Percentiles rank a stretch among this genome's conserved stretches.
These are phyloP conservation scores for Botrytis paeoniae DNA, from an alignment of 2,329 filamentous ascomycete genomes.

Conservation along the genomic window DNA sequence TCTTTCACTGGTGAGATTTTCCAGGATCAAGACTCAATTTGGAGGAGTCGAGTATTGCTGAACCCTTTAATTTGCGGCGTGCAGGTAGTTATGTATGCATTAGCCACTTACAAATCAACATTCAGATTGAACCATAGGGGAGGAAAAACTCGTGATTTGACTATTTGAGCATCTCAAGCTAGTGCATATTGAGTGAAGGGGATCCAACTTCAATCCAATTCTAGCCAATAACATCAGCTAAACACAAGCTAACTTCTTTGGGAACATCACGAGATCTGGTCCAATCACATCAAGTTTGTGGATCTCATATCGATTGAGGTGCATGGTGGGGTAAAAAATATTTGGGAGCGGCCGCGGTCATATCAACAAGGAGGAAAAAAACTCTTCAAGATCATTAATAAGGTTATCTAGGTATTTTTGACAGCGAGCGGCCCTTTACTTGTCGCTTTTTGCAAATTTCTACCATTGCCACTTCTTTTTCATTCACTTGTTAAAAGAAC, in stretches of 20 bases:
- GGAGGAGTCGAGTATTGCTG: not conserved
- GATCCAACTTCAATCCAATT: not conserved
- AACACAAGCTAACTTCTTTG: not conserved
- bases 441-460: not conserved
- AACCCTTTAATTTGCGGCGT: not conserved
- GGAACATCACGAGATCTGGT: not conserved
- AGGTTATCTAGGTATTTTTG: not conserved
- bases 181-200: not conserved
- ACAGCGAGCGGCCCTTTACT: not conserved
- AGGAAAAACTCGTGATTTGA: not conserved
- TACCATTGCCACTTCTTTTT: not conserved
- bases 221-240: not conserved
- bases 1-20: not conserved
- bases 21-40: not conserved
- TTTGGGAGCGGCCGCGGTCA: not conserved
- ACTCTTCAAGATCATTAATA: not conserved
- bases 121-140: not conserved
- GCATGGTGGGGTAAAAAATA: not conserved
- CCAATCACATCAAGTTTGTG: not conserved
- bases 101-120: not conserved
- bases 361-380: constrained; percentile 1
- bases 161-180: not conserved
- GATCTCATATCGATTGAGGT: not conserved
- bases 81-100: not conserved
- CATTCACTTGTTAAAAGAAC: not conserved